Evolutionary conservation across 306 rosid genomes (phyloP).

Genomic region (Astragalus membranaceus): DNA sequence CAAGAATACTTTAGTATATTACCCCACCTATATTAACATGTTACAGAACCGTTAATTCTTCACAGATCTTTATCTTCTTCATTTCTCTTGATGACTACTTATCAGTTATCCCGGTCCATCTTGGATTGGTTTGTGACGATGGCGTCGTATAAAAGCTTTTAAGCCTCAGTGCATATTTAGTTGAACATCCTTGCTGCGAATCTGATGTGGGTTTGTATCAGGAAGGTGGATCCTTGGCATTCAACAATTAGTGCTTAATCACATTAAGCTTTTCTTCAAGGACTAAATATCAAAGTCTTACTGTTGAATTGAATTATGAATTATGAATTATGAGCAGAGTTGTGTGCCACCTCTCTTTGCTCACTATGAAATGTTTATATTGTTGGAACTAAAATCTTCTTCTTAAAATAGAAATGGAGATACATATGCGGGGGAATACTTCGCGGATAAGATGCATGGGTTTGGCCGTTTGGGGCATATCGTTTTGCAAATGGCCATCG

Average conservation of each 20-base stretch:
- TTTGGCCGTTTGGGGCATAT: conserved; percentile 89
- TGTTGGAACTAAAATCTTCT: conserved; percentile 2
- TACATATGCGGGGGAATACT: conserved; percentile 90
- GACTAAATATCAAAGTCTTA: background rate
- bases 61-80: no score
- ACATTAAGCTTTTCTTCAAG: background rate
- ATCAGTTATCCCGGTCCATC: no score
- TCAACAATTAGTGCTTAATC: background rate
- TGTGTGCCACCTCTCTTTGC: background rate
- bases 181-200: background rate
- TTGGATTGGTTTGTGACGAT: no score
- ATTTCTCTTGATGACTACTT: no score
- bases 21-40: no score
- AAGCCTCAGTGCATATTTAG: no score
- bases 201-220: background rate
- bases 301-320: background rate
- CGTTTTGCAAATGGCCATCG: conserved; percentile 87
- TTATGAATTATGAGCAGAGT: background rate
- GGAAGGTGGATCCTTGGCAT: background rate
- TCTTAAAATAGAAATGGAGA: conserved; percentile 76
- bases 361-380: background rate
- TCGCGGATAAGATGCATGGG: conserved; percentile 98
- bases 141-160: no score
- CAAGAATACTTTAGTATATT: no score
- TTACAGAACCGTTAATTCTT: no score